phyloP scores from a whole-genome alignment of 2,329 filamentous ascomycete species.

The Metarhizium humberi region DNA sequence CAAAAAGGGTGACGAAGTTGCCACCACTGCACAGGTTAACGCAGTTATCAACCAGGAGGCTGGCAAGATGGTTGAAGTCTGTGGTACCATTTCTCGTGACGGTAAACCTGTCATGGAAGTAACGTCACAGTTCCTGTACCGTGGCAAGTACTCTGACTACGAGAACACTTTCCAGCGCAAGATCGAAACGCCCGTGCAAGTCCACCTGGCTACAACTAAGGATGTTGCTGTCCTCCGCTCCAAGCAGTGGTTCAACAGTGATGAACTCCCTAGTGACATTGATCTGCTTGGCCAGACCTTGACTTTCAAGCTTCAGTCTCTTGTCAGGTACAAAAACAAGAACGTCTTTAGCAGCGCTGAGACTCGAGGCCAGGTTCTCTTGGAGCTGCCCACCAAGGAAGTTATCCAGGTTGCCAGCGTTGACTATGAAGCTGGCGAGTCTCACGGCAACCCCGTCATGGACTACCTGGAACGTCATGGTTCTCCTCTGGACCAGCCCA shows the following conservation, averaged over 20 bases:
- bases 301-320: slow-evolving; percentile 88
- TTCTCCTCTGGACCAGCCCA: slow-evolving; percentile 85
- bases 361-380: slow-evolving; percentile 82
- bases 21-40: slow-evolving; percentile 92
- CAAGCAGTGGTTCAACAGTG: slow-evolving; percentile 95
- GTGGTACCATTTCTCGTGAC: slow-evolving; percentile 83
- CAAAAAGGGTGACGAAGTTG: slow-evolving; percentile 88
- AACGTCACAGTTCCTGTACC: slow-evolving; percentile 95
- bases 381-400: slow-evolving; percentile 95
- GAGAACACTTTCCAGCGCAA: slow-evolving; percentile 99
- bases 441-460: slow-evolving; percentile 91
- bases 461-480: slow-evolving; percentile 93
- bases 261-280: slow-evolving; percentile 58
- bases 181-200: slow-evolving; percentile 87
- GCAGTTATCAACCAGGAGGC: slow-evolving; percentile 97
- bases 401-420: slow-evolving; percentile 95
- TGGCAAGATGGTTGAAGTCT: slow-evolving; percentile 99
- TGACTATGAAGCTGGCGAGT: slow-evolving; percentile 84
- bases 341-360: slow-evolving; percentile 83
- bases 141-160: slow-evolving; percentile 83
- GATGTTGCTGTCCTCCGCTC: slow-evolving; percentile 90
- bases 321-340: slow-evolving; percentile 92
- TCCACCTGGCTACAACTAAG: slow-evolving; percentile 78
- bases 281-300: slow-evolving; percentile 88
- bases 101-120: slow-evolving; percentile 92